These are phyloP conservation scores for Acidiella bohemica DNA, from an alignment of 495 filamentous ascomycete species.

Conservation along the genomic window DNA sequence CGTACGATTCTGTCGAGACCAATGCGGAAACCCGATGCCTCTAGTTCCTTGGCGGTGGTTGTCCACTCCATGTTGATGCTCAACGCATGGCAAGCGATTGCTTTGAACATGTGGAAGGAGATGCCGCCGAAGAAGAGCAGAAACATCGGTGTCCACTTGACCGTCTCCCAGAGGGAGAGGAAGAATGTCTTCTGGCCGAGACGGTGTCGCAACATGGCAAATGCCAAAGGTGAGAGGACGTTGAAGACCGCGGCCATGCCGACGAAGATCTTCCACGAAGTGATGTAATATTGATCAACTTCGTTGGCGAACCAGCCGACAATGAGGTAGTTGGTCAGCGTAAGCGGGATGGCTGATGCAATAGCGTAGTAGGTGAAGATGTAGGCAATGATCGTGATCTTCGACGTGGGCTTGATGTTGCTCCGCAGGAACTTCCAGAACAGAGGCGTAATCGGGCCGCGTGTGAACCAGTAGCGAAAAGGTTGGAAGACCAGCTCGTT, in stretches of 20 bases:
- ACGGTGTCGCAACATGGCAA: constrained; percentile 39
- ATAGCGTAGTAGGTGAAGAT: constrained; percentile 31
- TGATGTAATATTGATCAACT: constrained; percentile 63
- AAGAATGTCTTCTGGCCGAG: constrained; percentile 28
- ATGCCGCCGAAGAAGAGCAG: constrained; percentile 58
- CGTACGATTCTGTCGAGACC: constrained; percentile 25
- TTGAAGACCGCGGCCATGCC: constrained; percentile 61
- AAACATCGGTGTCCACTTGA: constrained; percentile 59
- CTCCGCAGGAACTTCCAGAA: constrained; percentile 20
- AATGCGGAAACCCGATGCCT: constrained; percentile 24
- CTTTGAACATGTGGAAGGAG: constrained; percentile 54
- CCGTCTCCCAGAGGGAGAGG: constrained; percentile 45
- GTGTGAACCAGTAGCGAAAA: constrained; percentile 38
- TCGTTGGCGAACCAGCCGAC: constrained; percentile 56
- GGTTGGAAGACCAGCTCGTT: constrained; percentile 73
- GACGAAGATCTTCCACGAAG: constrained; percentile 66
- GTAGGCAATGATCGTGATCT: constrained; percentile 25
- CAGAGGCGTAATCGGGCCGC: constrained; percentile 21
- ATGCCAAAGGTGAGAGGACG: constrained; percentile 49
- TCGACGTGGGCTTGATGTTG: constrained; percentile 23
- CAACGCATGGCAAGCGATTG: constrained; percentile 56
- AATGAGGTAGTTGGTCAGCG: constrained; percentile 30
- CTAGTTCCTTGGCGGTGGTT: constrained; percentile 50
- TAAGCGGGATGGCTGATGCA: constrained; percentile 29
- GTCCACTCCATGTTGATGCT: constrained; percentile 63